Evolutionary conservation across 2,329 filamentous ascomycete genomes (phyloP), one percentile per base, ranked within the genome.

Genomic region (Rosellinia necatrix): DNA sequence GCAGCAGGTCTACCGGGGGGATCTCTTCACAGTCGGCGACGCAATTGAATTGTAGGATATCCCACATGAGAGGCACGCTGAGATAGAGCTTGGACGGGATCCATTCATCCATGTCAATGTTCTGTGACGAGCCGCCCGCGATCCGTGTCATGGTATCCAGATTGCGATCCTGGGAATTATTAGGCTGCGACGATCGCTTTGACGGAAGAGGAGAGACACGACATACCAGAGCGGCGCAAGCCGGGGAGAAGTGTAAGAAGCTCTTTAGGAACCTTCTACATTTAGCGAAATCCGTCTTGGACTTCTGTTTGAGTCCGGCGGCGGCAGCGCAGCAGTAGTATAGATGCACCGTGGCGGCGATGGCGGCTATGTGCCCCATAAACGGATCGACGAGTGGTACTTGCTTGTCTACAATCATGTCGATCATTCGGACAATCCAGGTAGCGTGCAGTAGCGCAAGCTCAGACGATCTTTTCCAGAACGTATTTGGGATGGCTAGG

Each of bases 321-420:
- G 59, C 59, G 8, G 59, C 59, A 7, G 59, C 59, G 27, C 59
- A 61, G 38, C 52, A 56, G 44, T 61, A 61, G 30, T 61, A 61
- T 5, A 61, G 40, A 29, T 61, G 59, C 21, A 61, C 59, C 10
- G 59, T 61, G n/a, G 59, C 59, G 6, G 59, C 59, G 19, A 61
- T 61, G 13, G 59, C 59, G 17, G 59, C 59, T 46, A 61, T 21
- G 29, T 61, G 59, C 8, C 56, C 59, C 22, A 61, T 38, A 34
- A 61, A 61, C 6, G 59, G 59, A 35, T 61, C 59, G 30, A 61
- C 59, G 17, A 61, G 44, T 32, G 48, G 56, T 9, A 61, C 59
- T 41, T 59, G 56, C 49, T 59, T 61, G 37, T 61, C 59, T 48
- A 61, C 49, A 38, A 59, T 59, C 59, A 61, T 61, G 22, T 61